Percentiles rank a stretch among this genome's conserved stretches.
phyloP scores from a whole-genome alignment of 352 stramenopile species.

The Pythium rishiriense region DNA sequence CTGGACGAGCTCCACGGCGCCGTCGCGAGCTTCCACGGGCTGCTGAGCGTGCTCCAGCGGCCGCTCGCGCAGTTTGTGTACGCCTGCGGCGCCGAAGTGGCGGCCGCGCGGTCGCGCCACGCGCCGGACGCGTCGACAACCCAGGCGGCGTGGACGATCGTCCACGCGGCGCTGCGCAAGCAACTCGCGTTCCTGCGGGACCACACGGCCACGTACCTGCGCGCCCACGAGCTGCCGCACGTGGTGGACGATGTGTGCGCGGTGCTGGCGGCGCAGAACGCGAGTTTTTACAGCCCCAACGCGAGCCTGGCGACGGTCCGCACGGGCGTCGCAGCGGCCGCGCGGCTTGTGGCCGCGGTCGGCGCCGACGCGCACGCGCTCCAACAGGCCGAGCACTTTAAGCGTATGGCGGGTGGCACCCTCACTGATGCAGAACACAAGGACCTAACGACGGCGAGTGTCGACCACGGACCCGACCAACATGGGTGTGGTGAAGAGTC shows the following conservation, averaged over 20 bases:
- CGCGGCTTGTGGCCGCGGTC: background rate
- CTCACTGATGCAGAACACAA: no score
- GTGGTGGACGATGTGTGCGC: background rate
- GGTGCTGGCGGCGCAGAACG: background rate
- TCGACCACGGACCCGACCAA: no score
- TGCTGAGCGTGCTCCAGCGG: background rate
- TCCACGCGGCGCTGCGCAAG: background rate
- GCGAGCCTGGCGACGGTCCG: background rate
- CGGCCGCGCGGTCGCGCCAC: no score
- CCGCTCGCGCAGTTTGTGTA: background rate
- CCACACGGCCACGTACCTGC: background rate
- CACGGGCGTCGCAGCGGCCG: background rate
- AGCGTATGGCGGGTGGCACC: background rate
- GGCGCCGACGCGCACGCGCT: background rate
- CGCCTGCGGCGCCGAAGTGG: no score
- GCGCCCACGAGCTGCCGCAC: background rate
- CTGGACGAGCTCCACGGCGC: slow-evolving; percentile 3
- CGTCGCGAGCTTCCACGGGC: background rate
- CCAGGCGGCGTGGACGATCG: background rate
- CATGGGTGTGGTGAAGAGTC: no score
- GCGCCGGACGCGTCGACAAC: background rate
- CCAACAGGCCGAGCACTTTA: background rate
- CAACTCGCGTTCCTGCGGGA: slow-evolving; percentile 2
- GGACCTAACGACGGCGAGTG: no score
- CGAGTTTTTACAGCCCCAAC: background rate